Base-by-base conservation (phyloP, 2,329 filamentous ascomycete species). In the Fusarium robinianum region DNA sequence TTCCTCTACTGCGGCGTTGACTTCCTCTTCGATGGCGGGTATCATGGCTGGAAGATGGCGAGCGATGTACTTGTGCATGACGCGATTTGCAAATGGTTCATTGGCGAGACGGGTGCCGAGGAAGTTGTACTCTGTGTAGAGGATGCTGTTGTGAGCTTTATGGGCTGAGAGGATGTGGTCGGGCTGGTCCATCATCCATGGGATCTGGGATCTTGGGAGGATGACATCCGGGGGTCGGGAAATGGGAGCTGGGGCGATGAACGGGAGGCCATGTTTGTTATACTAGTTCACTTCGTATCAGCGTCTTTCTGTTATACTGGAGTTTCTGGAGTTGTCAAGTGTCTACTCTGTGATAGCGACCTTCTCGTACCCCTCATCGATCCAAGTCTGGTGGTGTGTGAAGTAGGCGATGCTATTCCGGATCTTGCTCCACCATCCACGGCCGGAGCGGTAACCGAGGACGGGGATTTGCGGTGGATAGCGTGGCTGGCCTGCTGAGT, bases 171-270 rank as follows among this genome's bases (percentile, higher is more conserved):
- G 60, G 3, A 72, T 53, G 18, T 59, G 55, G 41, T 76, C 74
- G n/a, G 74, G 73, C 51, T 73, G 68, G 27, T 74, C 71, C 45
- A 76, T 66, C 58, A 76, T 67, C 74, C 74, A 77, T 7, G 62
- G 55, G 7, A 72, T 67, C 53, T 75, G 70, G 1, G 66, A 67
- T 4, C 62, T 64, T 3, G 74, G 74, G 4, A 77, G 60, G 35
- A 77, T 67, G 25, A 77, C 67, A 30, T 76, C 72, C 15, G 69
- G 63, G 1, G 70, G 65, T 3, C 69, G 65, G 6, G 67, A 67
- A 1, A 72, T 64, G 4, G 70, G 65, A 1, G 70, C 64, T 2
- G 72, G 72, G 1, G 71, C 64, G 10, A 75, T 63, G 36, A 75
- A 76, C 1, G 73, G 62, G 30, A 64, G 58, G 21, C 64, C 67